Evolutionary conservation across 768 basidiomycete genomes (phyloP).

Genomic region (Pleurotus platypus): DNA sequence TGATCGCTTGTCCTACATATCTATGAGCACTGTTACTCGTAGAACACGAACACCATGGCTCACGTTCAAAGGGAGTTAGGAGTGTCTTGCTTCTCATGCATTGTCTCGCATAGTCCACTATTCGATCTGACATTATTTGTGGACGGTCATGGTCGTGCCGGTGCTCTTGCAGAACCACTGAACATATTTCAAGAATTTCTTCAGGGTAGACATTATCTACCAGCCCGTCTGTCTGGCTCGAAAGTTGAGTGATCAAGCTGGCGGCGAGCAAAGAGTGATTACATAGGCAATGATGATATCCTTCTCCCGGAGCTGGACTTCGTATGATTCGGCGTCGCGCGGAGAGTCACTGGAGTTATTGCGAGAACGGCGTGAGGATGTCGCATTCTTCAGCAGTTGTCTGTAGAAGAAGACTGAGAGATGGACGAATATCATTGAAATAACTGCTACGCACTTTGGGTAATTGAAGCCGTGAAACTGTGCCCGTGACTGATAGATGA

Average conservation of each 20-base stretch:
- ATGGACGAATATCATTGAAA: neutral
- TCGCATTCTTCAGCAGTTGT: conserved; percentile 40
- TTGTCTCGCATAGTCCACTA: conserved; percentile 63
- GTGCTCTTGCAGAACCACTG: conserved; percentile 55
- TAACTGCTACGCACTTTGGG: conserved; percentile 33
- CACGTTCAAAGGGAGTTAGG: conserved; percentile 74
- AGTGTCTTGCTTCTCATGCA: conserved; percentile 68
- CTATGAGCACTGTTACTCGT: neutral
- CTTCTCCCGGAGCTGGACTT: conserved; percentile 43
- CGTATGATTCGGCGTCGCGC: conserved; percentile 40
- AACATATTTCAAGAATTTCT: conserved; percentile 69
- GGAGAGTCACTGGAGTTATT: conserved; percentile 39
- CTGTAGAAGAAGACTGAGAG: conserved; percentile 22
- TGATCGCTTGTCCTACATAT: conserved; percentile 1
- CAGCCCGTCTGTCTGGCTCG: conserved; percentile 47
- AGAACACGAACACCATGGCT: conserved; percentile 18
- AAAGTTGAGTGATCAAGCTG: conserved; percentile 22
- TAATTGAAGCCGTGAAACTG: conserved; percentile 58
- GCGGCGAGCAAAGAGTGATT: conserved; percentile 11
- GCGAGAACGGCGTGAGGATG: conserved; percentile 45
- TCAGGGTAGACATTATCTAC: conserved; percentile 60
- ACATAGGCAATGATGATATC: conserved; percentile 52
- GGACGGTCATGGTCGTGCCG: conserved; percentile 58
- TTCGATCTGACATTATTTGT: conserved; percentile 67
- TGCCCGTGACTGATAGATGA: conserved; percentile 48